Evolutionary conservation across 768 basidiomycete genomes (phyloP).

Genomic region (Auriscalpium orientale): DNA sequence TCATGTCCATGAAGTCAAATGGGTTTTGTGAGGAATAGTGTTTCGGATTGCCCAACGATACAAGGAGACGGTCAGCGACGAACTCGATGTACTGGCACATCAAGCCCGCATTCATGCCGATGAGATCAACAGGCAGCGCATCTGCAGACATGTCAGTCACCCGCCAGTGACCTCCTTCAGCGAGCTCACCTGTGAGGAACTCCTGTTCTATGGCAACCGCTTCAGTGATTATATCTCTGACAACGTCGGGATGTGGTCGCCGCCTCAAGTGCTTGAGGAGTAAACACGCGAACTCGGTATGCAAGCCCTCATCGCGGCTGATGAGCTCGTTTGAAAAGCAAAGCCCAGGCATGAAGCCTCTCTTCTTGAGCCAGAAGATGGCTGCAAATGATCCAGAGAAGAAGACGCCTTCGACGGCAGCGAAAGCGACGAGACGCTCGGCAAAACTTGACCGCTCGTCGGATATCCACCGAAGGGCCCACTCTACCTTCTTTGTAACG

Average conservation of each 20-base stretch:
- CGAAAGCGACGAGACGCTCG: slow-evolving; percentile 87
- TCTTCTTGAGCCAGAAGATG: slow-evolving; percentile 97
- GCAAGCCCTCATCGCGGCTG: slow-evolving; percentile 91
- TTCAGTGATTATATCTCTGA: slow-evolving; percentile 65
- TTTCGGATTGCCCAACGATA: slow-evolving; percentile 77
- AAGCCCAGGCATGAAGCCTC: slow-evolving; percentile 94
- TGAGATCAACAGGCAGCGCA: slow-evolving; percentile 78
- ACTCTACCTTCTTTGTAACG: slow-evolving; percentile 87
- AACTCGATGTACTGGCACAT: slow-evolving; percentile 93
- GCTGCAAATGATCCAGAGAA: slow-evolving; percentile 92
- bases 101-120: slow-evolving; percentile 86
- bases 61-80: slow-evolving; percentile 82
- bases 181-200: slow-evolving; percentile 64
- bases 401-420: slow-evolving; percentile 95
- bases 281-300: slow-evolving; percentile 93
- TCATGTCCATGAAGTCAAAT: slow-evolving; percentile 93
- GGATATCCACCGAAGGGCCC: slow-evolving; percentile 90
- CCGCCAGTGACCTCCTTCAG: not conserved
- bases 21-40: slow-evolving; percentile 73
- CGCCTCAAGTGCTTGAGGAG: slow-evolving; percentile 77
- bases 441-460: slow-evolving; percentile 76
- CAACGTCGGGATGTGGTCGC: slow-evolving; percentile 73
- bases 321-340: slow-evolving; percentile 97
- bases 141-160: slow-evolving; percentile 32
- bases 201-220: slow-evolving; percentile 85